phyloP scores from a whole-genome alignment of 371 early-diverging fungal genomes.

The Mortierella sp. region DNA sequence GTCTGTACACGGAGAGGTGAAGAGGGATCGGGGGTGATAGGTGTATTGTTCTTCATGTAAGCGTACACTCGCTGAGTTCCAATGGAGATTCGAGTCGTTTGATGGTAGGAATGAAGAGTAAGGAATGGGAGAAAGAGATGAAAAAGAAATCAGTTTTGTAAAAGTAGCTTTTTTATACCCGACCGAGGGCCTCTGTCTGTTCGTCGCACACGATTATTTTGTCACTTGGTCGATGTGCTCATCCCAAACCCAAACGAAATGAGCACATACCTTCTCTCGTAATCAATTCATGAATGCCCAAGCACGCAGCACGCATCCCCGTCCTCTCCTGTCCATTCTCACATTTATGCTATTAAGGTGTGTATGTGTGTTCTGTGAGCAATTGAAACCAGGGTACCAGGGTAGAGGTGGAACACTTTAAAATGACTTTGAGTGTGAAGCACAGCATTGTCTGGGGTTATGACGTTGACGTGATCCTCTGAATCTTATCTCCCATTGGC shows the following conservation, averaged over 20 bases:
- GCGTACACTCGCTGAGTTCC: not conserved
- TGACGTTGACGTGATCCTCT: too few species aligned
- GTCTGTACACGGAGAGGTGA: conserved; percentile 1
- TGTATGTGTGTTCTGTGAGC: too few species aligned
- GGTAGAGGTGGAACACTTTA: too few species aligned
- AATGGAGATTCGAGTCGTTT: not conserved
- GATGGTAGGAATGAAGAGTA: not conserved
- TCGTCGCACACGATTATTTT: not conserved
- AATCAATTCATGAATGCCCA: too few species aligned
- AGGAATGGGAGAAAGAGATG: not conserved
- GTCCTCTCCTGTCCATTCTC: too few species aligned
- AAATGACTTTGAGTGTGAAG: not conserved
- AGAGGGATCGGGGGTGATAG: not conserved
- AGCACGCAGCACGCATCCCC: too few species aligned
- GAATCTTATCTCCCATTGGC: too few species aligned
- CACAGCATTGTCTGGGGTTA: too few species aligned
- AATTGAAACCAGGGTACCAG: too few species aligned
- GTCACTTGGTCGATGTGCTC: not conserved
- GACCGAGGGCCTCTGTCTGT: too few species aligned
- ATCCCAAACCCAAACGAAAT: not conserved
- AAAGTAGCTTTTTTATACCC: not conserved
- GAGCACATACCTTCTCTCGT: not conserved
- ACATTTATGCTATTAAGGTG: too few species aligned
- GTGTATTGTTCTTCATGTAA: not conserved
- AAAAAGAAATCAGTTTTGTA: not conserved